Conservation (phyloP, 306 rosid species). For the Gillenia trifoliata region DNA sequence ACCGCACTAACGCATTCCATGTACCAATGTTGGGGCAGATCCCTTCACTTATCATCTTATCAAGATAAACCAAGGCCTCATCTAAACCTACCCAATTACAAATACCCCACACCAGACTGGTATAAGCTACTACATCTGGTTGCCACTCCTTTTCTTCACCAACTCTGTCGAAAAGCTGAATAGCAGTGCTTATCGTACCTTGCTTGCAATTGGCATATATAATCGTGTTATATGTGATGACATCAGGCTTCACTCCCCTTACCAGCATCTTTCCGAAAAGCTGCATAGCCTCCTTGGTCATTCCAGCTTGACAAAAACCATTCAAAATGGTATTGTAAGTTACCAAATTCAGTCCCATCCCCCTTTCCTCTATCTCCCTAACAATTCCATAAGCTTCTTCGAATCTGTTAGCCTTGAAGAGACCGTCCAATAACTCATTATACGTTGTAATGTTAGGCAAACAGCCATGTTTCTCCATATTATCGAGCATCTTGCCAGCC, state of each 20-base stretch:
- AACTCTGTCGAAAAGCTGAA: slow-evolving; percentile 43
- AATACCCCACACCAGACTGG: slow-evolving; percentile 68
- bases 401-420: slow-evolving; percentile 48
- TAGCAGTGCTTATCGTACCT: slow-evolving; percentile 59
- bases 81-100: slow-evolving; percentile 53
- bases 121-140: slow-evolving; percentile 65
- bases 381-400: slow-evolving; percentile 57
- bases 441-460: slow-evolving; percentile 70
- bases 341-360: slow-evolving; percentile 42
- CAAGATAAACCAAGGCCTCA: slow-evolving; percentile 60
- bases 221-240: slow-evolving; percentile 48
- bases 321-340: slow-evolving; percentile 70
- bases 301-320: slow-evolving; percentile 60
- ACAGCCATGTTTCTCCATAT: slow-evolving; percentile 57
- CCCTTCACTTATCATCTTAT: slow-evolving; percentile 58
- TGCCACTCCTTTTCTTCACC: slow-evolving; percentile 43
- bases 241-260: slow-evolving; percentile 56
- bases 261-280: slow-evolving; percentile 62
- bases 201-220: slow-evolving; percentile 51
- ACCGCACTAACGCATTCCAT: slow-evolving; percentile 69
- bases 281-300: slow-evolving; percentile 51
- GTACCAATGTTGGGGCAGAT: slow-evolving; percentile 58
- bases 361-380: slow-evolving; percentile 53
- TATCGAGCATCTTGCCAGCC: slow-evolving; percentile 54
- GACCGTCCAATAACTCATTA: slow-evolving; percentile 66